A percentile compares a stretch with the other conserved stretches of the same genome.
Evolutionary conservation across 73 alveolate genomes (phyloP).

Genomic region (Diophrys appendiculata): DNA sequence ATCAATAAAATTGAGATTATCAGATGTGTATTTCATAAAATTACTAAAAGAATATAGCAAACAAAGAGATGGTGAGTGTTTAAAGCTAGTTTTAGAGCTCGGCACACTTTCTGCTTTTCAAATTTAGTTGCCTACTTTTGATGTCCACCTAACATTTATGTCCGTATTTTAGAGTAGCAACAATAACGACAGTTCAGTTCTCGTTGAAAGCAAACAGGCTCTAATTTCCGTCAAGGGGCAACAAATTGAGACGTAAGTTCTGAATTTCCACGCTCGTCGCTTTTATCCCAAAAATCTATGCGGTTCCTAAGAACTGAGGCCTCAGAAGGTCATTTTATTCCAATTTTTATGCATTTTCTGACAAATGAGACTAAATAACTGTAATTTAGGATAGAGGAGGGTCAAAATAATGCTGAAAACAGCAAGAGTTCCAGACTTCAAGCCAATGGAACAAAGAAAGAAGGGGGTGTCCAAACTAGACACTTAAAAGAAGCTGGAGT

Average conservation of each 20-base stretch:
- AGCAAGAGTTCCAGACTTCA: conserved; percentile 1
- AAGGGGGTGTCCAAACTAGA: conserved; percentile 14
- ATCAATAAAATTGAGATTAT: too few species aligned
- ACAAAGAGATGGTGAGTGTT: too few species aligned
- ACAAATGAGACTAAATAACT: not conserved
- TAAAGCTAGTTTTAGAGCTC: too few species aligned
- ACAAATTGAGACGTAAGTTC: not conserved
- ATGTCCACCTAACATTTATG: too few species aligned
- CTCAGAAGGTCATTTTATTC: not conserved
- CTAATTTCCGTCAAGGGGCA: conserved; percentile 6
- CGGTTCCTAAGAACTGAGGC: not conserved
- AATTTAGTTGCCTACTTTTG: too few species aligned
- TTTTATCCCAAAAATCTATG: not conserved
- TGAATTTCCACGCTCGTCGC: too few species aligned
- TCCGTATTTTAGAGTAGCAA: conserved; percentile 14
- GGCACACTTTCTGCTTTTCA: too few species aligned
- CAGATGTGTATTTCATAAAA: too few species aligned
- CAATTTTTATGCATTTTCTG: not conserved
- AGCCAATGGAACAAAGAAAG: not conserved
- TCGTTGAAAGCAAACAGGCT: conserved; percentile 9
- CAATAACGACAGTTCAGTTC: not conserved
- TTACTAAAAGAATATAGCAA: too few species aligned
- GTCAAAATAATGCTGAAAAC: not conserved
- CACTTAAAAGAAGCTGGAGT: conserved; percentile 19
- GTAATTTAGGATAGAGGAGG: not conserved